These are phyloP conservation scores for Chytriomyces sp. DNA, from an alignment of 192 early-diverging fungal species.

Conservation along the genomic window DNA sequence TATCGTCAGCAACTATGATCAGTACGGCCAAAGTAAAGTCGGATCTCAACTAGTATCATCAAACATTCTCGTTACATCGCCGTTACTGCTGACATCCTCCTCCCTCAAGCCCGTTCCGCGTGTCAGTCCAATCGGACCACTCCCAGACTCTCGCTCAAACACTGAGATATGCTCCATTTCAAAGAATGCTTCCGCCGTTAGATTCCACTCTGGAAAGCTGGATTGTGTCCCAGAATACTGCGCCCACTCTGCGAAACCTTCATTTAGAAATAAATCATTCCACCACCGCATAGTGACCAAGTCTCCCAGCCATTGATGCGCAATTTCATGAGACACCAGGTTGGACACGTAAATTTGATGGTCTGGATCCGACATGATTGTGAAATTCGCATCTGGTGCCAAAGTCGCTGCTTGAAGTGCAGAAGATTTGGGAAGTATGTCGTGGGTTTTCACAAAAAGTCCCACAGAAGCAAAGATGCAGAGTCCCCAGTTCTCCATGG, in stretches of 20 bases:
- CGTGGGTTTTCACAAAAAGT: constrained; percentile 31
- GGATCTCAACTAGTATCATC: constrained; percentile 36
- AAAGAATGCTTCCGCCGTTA: constrained; percentile 36
- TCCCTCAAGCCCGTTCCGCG: constrained; percentile 3
- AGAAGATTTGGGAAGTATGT: background rate
- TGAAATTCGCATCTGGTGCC: background rate
- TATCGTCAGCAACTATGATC: constrained; percentile 5
- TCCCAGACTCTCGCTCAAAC: constrained; percentile 8
- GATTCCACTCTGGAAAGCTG: constrained; percentile 33
- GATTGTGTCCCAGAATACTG: constrained; percentile 32
- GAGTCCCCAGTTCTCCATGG: constrained; percentile 70
- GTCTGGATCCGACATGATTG: background rate
- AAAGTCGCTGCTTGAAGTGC: background rate
- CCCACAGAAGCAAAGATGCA: constrained; percentile 22
- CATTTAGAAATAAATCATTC: constrained; percentile 52
- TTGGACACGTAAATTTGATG: constrained; percentile 37
- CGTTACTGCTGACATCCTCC: background rate
- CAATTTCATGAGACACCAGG: constrained; percentile 48
- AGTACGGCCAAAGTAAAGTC: background rate
- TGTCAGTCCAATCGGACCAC: constrained; percentile 4
- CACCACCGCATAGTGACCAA: constrained; percentile 52
- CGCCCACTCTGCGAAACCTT: constrained; percentile 51
- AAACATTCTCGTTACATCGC: constrained; percentile 27
- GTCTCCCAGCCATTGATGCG: constrained; percentile 53
- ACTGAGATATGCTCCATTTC: constrained; percentile 25